Conservation (phyloP, 345 rosid species). For the Laguncularia racemosa region DNA sequence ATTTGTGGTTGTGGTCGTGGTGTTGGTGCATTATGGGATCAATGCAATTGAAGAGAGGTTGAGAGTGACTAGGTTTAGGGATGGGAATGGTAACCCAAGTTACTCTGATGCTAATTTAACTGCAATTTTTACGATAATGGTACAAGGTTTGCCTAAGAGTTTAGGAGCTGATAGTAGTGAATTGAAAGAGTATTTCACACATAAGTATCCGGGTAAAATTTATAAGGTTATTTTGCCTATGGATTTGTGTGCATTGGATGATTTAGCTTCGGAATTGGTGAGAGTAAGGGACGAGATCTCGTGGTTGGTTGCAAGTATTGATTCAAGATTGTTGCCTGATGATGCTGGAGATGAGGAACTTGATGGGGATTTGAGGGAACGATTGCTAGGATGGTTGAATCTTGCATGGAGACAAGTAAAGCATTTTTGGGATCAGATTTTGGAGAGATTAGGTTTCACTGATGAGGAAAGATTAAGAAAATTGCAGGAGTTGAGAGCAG, state of each 20-base stretch:
- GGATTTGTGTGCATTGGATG: conserved; percentile 96
- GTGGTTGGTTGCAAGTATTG: conserved; percentile 83
- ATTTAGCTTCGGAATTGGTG: conserved; percentile 73
- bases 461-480: conserved; percentile 51
- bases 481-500: conserved; percentile 72
- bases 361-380: conserved; percentile 18
- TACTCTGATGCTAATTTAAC: conserved; percentile 54
- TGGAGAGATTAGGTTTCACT: conserved; percentile 28
- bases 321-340: conserved; percentile 60
- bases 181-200: conserved; percentile 63
- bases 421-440: conserved; percentile 18
- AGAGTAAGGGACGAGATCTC: conserved; percentile 79
- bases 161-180: conserved; percentile 58
- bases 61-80: conserved; percentile 84
- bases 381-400: conserved; percentile 16
- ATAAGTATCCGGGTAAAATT: conserved; percentile 79
- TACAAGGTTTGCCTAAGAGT: conserved; percentile 85
- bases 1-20: conserved; percentile 53
- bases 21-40: conserved; percentile 64
- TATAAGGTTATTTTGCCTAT: conserved; percentile 73
- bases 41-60: conserved; percentile 56
- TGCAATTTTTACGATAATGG: conserved; percentile 80
- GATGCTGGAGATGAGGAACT: conserved; percentile 27
- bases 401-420: conserved; percentile 29
- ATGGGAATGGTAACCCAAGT: conserved; percentile 85